phyloP scores from a whole-genome alignment of 2,329 filamentous ascomycete genomes.

The Metarhizium brunneum region DNA sequence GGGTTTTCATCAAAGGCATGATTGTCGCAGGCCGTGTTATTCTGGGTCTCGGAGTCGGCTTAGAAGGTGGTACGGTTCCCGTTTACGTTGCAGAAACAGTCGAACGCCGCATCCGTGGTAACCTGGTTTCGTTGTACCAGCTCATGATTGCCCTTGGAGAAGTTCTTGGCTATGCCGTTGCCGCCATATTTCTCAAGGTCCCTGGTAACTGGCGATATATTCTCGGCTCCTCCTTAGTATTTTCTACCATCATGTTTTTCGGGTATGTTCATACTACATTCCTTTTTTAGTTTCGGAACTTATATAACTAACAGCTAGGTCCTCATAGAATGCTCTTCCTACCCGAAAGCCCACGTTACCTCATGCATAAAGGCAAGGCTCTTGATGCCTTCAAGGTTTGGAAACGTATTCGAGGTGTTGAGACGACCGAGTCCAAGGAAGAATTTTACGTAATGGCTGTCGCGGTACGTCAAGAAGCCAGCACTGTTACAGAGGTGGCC shows the following conservation, averaged over 20 bases:
- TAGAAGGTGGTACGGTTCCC: constrained; percentile 65
- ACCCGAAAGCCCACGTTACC: constrained; percentile 58
- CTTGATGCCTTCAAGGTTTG: constrained; percentile 50
- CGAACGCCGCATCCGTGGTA: constrained; percentile 56
- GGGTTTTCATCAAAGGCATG: constrained; percentile 35
- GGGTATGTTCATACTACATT: constrained; percentile 12
- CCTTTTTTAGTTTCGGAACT: not conserved
- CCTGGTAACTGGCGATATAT: constrained; percentile 65
- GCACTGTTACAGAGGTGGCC: constrained; percentile 38
- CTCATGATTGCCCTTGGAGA: constrained; percentile 69
- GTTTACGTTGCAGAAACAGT: constrained; percentile 69
- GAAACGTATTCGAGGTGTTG: constrained; percentile 60
- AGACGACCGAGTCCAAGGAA: constrained; percentile 46
- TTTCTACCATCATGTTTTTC: constrained; percentile 40
- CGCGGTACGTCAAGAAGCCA: constrained; percentile 48
- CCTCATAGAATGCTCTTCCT: constrained; percentile 61
- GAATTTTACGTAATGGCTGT: constrained; percentile 67
- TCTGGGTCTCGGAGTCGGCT: constrained; percentile 60
- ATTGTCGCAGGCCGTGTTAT: constrained; percentile 60
- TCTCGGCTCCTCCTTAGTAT: constrained; percentile 61
- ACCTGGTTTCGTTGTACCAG: constrained; percentile 65
- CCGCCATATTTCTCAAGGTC: constrained; percentile 63
- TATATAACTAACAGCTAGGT: constrained; percentile 19
- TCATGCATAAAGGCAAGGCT: constrained; percentile 54
- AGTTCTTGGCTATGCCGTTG: constrained; percentile 63